Conservation (phyloP, 768 basidiomycete species). For the Xanthoconium purpureum region DNA sequence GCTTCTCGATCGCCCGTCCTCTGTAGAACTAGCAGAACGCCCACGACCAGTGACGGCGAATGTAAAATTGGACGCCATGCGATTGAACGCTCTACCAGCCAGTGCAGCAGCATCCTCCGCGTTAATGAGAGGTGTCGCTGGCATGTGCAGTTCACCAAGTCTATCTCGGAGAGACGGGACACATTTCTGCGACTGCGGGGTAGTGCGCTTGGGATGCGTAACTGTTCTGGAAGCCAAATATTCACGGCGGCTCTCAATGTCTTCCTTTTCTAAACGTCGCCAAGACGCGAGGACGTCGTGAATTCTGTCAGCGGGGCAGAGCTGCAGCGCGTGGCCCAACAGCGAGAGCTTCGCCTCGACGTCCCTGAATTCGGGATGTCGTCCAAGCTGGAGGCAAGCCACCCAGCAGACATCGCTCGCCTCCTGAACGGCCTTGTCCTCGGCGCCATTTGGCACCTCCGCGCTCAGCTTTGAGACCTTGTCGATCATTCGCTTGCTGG, state of each 20-base stretch:
- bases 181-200: conserved; percentile 31
- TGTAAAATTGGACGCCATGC: conserved; percentile 72
- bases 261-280: conserved; percentile 70
- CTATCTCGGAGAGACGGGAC: conserved; percentile 57
- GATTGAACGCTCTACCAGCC: conserved; percentile 74
- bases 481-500: conserved; percentile 68
- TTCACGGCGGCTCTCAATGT: conserved; percentile 50
- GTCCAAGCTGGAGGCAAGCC: conserved; percentile 83
- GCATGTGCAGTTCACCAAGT: conserved; percentile 66
- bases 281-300: conserved; percentile 76
- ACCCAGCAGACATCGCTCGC: conserved; percentile 87
- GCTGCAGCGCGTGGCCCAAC: conserved; percentile 76
- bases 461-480: conserved; percentile 51
- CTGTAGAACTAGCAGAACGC: conserved; percentile 20
- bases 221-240: conserved; percentile 31
- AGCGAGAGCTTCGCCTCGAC: conserved; percentile 63
- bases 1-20: conserved; percentile 32
- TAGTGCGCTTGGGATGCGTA: conserved; percentile 13
- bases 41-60: conserved; percentile 53
- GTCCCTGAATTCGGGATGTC: conserved; percentile 74
- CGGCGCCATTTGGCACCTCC: conserved; percentile 24
- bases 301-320: conserved; percentile 81
- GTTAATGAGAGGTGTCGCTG: conserved; percentile 62
- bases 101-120: conserved; percentile 79
- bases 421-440: conserved; percentile 48